A percentile compares a stretch with the other conserved stretches of the same genome.
Evolutionary conservation across 495 filamentous ascomycete species (phyloP).

Genomic region (Terfezia boudieri): DNA sequence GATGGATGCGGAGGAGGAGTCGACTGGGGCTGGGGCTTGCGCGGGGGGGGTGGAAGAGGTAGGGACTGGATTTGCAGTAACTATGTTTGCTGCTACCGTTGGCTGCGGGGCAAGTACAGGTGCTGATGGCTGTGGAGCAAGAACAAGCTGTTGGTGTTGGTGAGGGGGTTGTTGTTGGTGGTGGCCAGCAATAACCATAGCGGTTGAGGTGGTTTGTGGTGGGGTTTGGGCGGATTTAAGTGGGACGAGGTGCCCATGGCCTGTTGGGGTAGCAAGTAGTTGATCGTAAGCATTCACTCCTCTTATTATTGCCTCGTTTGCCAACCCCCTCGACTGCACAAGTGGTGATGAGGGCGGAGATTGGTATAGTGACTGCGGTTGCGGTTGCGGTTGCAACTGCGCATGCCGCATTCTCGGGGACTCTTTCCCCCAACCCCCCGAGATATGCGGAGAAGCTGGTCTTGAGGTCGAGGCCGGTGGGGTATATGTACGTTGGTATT

Average conservation of each 20-base stretch:
- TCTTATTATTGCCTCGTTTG: no score
- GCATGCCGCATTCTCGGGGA: no score
- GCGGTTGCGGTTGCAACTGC: no score
- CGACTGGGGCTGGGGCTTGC: background rate
- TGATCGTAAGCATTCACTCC: no score
- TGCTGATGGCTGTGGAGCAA: background rate
- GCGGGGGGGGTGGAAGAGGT: background rate
- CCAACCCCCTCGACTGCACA: no score
- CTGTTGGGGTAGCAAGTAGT: background rate
- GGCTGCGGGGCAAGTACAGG: background rate
- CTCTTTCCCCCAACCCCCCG: no score
- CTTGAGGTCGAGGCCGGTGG: no score
- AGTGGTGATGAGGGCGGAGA: no score
- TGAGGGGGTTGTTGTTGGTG: background rate
- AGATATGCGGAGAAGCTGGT: no score
- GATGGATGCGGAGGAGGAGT: background rate
- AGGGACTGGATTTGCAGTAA: background rate
- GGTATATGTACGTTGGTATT: no score
- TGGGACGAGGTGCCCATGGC: background rate
- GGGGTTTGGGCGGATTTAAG: background rate
- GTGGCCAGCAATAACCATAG: background rate
- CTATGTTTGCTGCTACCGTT: background rate
- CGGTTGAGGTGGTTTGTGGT: background rate
- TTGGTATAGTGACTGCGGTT: no score
- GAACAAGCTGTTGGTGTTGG: background rate